Percentiles rank a stretch among this genome's conserved stretches.
Evolutionary conservation across 192 early-diverging fungal genomes (phyloP).

Genomic region (Coemansia guatemalensis): DNA sequence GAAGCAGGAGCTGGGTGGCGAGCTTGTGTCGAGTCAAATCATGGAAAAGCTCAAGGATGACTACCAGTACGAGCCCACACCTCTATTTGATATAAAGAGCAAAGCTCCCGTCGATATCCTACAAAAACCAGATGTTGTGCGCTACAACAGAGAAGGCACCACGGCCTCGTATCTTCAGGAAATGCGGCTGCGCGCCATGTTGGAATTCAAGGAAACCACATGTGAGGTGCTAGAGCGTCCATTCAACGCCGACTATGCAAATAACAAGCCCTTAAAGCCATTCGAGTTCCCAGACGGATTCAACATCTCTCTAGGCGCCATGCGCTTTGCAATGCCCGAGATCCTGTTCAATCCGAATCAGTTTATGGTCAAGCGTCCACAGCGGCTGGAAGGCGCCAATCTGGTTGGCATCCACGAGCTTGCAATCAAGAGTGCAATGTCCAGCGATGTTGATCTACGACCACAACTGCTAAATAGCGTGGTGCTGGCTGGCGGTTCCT

Average conservation of each 20-base stretch:
- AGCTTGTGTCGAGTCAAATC: conserved; percentile 77
- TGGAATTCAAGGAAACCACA: conserved; percentile 94
- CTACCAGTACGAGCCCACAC: conserved; percentile 66
- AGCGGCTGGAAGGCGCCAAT: conserved; percentile 11
- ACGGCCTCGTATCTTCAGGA: conserved; percentile 66
- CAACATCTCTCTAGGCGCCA: conserved; percentile 75
- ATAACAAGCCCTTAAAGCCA: conserved; percentile 70
- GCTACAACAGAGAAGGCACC: conserved; percentile 17
- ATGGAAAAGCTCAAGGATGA: conserved; percentile 59
- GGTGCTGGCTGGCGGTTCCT: conserved; percentile 88
- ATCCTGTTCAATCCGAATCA: conserved; percentile 79
- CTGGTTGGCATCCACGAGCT: conserved; percentile 70
- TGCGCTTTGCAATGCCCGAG: conserved; percentile 84
- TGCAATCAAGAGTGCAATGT: conserved; percentile 66
- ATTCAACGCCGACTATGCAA: conserved; percentile 26
- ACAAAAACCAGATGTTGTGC: conserved; percentile 57
- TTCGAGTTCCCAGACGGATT: conserved; percentile 97
- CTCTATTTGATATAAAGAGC: conserved; percentile 78
- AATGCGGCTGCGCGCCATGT: conserved; percentile 72
- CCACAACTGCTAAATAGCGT: conserved; percentile 78
- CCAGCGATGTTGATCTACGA: conserved; percentile 87
- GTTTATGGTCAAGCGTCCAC: conserved; percentile 51
- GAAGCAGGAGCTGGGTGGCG: conserved; percentile 75
- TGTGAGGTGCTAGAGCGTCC: conserved; percentile 69
- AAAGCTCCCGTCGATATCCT: conserved; percentile 76